These are phyloP conservation scores for Hebeloma cylindrosporum DNA, from an alignment of 768 basidiomycete species.

Conservation along the genomic window DNA sequence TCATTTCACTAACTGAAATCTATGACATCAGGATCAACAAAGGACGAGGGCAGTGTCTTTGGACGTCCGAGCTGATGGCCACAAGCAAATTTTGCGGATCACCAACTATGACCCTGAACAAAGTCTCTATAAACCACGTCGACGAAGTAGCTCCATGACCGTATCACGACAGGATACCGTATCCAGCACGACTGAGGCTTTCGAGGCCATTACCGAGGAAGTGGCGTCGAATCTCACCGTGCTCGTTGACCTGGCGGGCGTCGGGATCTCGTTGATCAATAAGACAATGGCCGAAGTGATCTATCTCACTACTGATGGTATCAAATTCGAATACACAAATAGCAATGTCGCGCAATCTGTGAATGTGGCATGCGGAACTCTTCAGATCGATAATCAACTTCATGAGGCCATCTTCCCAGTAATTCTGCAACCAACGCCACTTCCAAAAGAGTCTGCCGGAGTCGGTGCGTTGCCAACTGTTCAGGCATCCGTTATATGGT, in stretches of 20 bases:
- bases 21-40: conserved; percentile 46
- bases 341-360: conserved; percentile 79
- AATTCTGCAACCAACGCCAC: conserved; percentile 89
- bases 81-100: conserved; percentile 82
- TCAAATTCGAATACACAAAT: conserved; percentile 84
- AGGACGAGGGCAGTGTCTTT: conserved; percentile 73
- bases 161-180: conserved; percentile 68
- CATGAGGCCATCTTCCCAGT: conserved; percentile 96
- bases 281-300: conserved; percentile 85
- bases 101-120: conserved; percentile 82
- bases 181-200: conserved; percentile 68
- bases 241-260: conserved; percentile 78
- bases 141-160: conserved; percentile 45
- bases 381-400: conserved; percentile 97
- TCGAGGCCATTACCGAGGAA: conserved; percentile 84
- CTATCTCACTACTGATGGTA: conserved; percentile 74
- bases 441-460: conserved; percentile 71
- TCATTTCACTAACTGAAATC: not conserved
- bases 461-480: conserved; percentile 86
- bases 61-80: conserved; percentile 89
- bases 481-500: conserved; percentile 82
- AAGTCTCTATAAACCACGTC: conserved; percentile 84
- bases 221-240: conserved; percentile 64
- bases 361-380: conserved; percentile 76
- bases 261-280: conserved; percentile 92